These are phyloP conservation scores for Amyloporia xantha DNA, from an alignment of 768 basidiomycete genomes.

Conservation along the genomic window DNA sequence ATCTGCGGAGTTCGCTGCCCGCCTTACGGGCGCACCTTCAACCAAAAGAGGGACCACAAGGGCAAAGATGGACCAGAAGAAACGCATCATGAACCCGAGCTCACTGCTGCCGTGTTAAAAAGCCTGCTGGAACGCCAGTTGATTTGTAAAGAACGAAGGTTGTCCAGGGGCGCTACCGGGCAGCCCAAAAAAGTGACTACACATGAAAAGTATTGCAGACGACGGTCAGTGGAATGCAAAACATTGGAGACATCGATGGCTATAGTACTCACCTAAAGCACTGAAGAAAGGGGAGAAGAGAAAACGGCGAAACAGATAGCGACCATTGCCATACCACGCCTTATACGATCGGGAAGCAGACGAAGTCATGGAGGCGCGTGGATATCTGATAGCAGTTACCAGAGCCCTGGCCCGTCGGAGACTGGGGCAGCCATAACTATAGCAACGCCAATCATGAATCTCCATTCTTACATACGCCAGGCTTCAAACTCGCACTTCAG, in stretches of 20 bases:
- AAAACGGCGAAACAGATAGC: conserved; percentile 4
- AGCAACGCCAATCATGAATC: background rate
- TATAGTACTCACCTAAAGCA: conserved; percentile 13
- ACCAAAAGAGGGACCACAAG: conserved; percentile 21
- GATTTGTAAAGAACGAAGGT: conserved; percentile 20
- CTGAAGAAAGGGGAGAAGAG: conserved; percentile 15
- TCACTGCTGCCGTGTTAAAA: conserved; percentile 16
- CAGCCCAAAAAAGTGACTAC: conserved; percentile 53
- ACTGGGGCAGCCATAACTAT: background rate
- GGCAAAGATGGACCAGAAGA: conserved; percentile 17
- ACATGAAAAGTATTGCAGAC: background rate
- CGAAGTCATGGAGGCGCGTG: background rate
- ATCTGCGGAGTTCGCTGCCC: conserved; percentile 34
- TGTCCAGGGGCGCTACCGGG: conserved; percentile 63
- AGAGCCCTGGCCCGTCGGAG: background rate
- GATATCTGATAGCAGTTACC: background rate
- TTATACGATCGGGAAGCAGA: background rate
- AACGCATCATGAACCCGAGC: conserved; percentile 16
- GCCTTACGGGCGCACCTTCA: conserved; percentile 26
- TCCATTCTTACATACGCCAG: background rate
- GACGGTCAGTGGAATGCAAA: background rate
- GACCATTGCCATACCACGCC: background rate
- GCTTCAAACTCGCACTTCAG: background rate
- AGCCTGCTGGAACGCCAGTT: conserved; percentile 22
- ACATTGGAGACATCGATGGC: conserved; percentile 3